Evolutionary conservation across 345 rosid species (phyloP).

Genomic region (Mercurialis annua): DNA sequence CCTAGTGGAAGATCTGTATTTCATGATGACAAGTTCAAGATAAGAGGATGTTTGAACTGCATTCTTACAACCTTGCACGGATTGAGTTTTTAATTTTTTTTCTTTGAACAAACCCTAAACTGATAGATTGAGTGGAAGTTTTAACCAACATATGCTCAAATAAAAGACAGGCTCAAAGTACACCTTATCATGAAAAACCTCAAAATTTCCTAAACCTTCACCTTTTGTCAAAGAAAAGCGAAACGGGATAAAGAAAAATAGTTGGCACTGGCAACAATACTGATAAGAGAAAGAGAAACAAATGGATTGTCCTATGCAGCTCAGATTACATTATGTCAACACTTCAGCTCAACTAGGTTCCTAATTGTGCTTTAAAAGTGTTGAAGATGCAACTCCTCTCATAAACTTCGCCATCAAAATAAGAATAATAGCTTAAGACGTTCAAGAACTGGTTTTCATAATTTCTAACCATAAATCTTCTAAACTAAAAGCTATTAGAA

Average conservation of each 20-base stretch:
- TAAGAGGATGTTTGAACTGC: not conserved
- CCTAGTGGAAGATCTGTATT: not conserved
- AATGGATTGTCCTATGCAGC: not conserved
- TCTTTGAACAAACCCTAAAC: too few relatives aligned
- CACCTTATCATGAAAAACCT: not conserved
- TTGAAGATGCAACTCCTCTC: not conserved
- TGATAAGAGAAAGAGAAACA: not conserved
- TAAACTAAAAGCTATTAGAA: not conserved
- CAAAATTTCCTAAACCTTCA: not conserved
- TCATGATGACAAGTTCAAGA: not conserved
- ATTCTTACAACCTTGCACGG: not conserved
- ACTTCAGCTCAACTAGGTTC: not conserved
- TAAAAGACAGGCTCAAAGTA: not conserved
- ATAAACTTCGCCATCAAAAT: not conserved
- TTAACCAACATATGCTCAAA: not conserved
- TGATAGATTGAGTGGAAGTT: not conserved
- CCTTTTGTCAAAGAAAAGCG: not conserved
- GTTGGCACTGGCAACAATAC: not conserved
- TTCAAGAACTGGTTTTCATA: not conserved
- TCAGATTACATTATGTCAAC: not conserved
- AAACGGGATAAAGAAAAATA: not conserved
- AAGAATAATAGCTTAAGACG: constrained; percentile 1
- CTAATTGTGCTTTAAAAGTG: not conserved
- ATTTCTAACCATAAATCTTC: not conserved
- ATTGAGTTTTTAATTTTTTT: too few relatives aligned